Evolutionary conservation across 2,329 filamentous ascomycete genomes (phyloP), one percentile per base, ranked within the genome.

Genomic region (Ceratocystiopsis minuta): DNA sequence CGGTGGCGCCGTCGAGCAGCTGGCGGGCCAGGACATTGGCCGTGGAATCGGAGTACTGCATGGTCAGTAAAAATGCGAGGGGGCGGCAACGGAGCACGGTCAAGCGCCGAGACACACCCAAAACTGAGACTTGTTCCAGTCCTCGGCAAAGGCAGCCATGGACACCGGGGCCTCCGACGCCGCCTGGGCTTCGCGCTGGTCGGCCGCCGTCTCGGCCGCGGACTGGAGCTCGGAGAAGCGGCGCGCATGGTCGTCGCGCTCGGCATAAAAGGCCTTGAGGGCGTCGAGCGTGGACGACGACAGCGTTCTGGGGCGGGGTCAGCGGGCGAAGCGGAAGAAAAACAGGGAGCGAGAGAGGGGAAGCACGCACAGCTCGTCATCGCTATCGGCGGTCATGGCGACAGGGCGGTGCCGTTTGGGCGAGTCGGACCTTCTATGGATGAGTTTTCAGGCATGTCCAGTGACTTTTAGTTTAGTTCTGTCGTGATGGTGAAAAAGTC

Each of bases 41-140:
- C 18, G 81, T 87, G 48, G 77, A 71, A 41, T 86, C 76, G 10
- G 73, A 75, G 55, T 84, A 85, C 77, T 80, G 48, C 20, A 32
- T 6, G 7, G 6, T 28, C 16, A 16, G 12, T 18, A 13, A 7
- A 9, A 5, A 16, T 15, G 10, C n/a, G 15, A 35, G 9, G 17
- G 6, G 28, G 34, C n/a, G 7, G 3, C 10, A 33, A 34, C 7
- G 14, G 16, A 24, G 13, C 5, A 28, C 9, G 24, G 9, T 10
- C 24, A 10, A 28, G 24, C 24, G n/a, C n/a, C 12, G 15, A 37
- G 11, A 16, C 65, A 34, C 64, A 82, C 77, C 82, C 83, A 90
- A 53, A 90, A 90, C 59, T 88, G 82, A 47, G 73, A 80, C 53
- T 79, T 72, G 53, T 87, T 83, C 83, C 83, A 90, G 57, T 88